Percentiles rank a stretch among this genome's conserved stretches.
phyloP scores from a whole-genome alignment of 768 basidiomycete genomes.

The Lactarius quietus region DNA sequence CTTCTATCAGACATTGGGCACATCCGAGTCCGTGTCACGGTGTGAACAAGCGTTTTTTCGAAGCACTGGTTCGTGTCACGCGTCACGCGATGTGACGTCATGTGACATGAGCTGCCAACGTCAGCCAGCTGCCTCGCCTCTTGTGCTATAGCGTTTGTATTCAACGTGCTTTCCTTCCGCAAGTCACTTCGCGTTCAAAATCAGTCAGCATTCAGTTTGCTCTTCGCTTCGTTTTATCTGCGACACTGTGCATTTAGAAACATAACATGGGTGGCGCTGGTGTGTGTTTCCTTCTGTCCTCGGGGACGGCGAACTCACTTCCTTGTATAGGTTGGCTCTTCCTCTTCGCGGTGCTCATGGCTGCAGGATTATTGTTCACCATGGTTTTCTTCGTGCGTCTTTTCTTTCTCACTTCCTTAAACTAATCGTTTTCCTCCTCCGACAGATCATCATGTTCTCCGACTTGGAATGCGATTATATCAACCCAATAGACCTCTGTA shows the following conservation, averaged over 20 bases:
- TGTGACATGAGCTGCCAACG: slow-evolving; percentile 13
- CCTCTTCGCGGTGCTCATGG: slow-evolving; percentile 92
- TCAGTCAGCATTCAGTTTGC: background rate
- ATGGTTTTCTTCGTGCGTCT: slow-evolving; percentile 97
- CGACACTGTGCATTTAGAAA: slow-evolving; percentile 10
- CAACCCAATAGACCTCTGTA: slow-evolving; percentile 99
- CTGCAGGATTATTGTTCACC: slow-evolving; percentile 92
- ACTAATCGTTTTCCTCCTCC: background rate
- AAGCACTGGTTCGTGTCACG: background rate
- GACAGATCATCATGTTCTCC: slow-evolving; percentile 99
- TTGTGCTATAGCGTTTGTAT: background rate
- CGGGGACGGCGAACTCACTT: background rate
- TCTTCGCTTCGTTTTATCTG: background rate
- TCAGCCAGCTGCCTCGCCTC: slow-evolving; percentile 4
- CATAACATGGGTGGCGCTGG: slow-evolving; percentile 42
- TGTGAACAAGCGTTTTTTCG: background rate
- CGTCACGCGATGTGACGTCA: background rate
- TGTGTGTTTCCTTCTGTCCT: slow-evolving; percentile 30
- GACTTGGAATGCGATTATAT: slow-evolving; percentile 99
- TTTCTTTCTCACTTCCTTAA: background rate
- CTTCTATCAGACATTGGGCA: background rate
- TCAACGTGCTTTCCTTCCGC: background rate
- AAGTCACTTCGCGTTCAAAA: background rate
- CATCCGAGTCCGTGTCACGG: too few species aligned
- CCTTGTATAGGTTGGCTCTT: slow-evolving; percentile 81